Evolutionary conservation across 306 rosid genomes (phyloP).

Genomic region (Prunus mongolica): DNA sequence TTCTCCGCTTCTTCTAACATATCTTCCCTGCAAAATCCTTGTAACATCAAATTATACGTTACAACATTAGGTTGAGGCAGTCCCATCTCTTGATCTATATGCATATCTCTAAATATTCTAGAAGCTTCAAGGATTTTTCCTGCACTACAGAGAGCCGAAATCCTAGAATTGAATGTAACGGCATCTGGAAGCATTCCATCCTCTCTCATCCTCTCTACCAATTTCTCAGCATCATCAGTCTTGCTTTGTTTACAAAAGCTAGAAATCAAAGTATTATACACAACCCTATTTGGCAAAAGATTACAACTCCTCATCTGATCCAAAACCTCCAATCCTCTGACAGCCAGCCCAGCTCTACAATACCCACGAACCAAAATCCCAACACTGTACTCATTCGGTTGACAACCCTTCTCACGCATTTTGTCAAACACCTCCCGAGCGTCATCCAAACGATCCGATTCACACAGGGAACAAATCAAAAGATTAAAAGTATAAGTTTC

Average conservation of each 20-base stretch:
- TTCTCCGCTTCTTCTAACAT: constrained; percentile 71
- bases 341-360: constrained; percentile 49
- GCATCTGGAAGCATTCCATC: constrained; percentile 57
- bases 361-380: constrained; percentile 83
- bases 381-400: constrained; percentile 61
- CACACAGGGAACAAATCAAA: constrained; percentile 50
- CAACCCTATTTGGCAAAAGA: constrained; percentile 46
- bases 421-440: constrained; percentile 72
- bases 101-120: constrained; percentile 90
- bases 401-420: constrained; percentile 77
- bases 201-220: constrained; percentile 74
- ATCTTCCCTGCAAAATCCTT: constrained; percentile 71
- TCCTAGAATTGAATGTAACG: constrained; percentile 87
- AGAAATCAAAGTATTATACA: constrained; percentile 78
- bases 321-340: constrained; percentile 49
- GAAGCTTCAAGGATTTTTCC: constrained; percentile 84
- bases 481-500: constrained; percentile 78
- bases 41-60: constrained; percentile 74
- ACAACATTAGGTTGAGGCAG: constrained; percentile 71
- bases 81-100: constrained; percentile 63
- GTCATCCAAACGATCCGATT: constrained; percentile 44
- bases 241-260: constrained; percentile 54
- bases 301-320: constrained; percentile 26
- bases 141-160: constrained; percentile 69
- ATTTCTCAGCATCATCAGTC: constrained; percentile 73